These are phyloP conservation scores for Stagonosporopsis rhizophila DNA, from an alignment of 2,329 filamentous ascomycete genomes.

Conservation along the genomic window DNA sequence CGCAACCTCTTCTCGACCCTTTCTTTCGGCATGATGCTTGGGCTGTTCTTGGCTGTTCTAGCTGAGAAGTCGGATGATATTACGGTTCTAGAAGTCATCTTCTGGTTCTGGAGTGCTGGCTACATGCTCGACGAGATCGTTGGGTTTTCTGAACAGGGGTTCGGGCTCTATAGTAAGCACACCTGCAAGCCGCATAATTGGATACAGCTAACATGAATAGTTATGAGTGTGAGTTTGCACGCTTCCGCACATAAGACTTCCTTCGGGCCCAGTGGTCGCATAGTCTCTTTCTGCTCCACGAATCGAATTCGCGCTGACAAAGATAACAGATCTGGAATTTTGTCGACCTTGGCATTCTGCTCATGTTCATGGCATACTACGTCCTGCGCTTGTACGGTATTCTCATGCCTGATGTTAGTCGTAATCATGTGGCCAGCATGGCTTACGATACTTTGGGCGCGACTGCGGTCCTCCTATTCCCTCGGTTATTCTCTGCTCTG, in stretches of 20 bases:
- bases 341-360: conserved; percentile 88
- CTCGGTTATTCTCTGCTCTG: conserved; percentile 88
- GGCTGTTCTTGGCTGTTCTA: conserved; percentile 84
- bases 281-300: neutral
- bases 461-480: conserved; percentile 87
- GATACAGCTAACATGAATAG: conserved; percentile 59
- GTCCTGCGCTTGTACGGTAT: conserved; percentile 88
- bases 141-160: conserved; percentile 95
- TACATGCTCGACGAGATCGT: conserved; percentile 97
- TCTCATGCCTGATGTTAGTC: conserved; percentile 74
- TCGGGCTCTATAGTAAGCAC: conserved; percentile 95
- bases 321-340: conserved; percentile 76
- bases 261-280: neutral
- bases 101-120: conserved; percentile 97
- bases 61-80: conserved; percentile 78
- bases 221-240: neutral
- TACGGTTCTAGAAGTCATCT: conserved; percentile 82
- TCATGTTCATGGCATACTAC: conserved; percentile 88
- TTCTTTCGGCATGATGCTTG: conserved; percentile 84
- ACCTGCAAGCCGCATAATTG: too few relatives aligned
- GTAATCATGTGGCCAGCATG: conserved; percentile 76
- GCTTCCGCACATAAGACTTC: neutral
- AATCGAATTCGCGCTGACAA: neutral
- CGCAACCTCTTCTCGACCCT: conserved; percentile 87
- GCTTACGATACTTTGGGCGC: conserved; percentile 94